Base-by-base conservation (phyloP, 768 basidiomycete genomes). In the Sporobolomyces pararoseus region DNA sequence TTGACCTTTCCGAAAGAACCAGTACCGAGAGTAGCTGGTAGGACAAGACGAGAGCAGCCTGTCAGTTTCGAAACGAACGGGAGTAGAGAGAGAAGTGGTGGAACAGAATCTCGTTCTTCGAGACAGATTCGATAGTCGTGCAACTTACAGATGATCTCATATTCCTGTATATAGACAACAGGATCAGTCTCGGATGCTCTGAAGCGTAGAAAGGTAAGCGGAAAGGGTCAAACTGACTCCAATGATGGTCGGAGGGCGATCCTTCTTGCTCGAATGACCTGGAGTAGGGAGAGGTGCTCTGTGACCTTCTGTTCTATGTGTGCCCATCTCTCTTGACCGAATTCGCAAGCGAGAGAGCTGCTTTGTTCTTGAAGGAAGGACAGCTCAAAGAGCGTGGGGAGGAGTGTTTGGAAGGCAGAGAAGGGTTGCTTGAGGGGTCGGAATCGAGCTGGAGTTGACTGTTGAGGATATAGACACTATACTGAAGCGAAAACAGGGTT, bases 1-100 rank as follows among this genome's bases (percentile, higher is more conserved):
- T 97, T 98, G 79, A 99, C 96, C 81, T 96, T 97, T 64, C 95
- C 96, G 82, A 98, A 99, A 16, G 91, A 95, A 4, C 96, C 96
- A 73, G 94, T 92, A 25, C 94, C 95, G 68, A 97, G 89, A 73
- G 94, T 92, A 66, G 86, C 69, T 70, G 68, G 39, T 42, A 42
- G 39, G 39, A 17, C 10, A 21, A 13, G 9, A 58, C 37, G 19
- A 39, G 81, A n/a, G 6, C n/a, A 1, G 29, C 16, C n/a, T 12
- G 60, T 62, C 66, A 67, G 68, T 62, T n/a, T 42, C 31, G 51
- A 50, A 50, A 52, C 51, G 51, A 39, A n/a, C 17, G 35, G 25
- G 17, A n/a, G 3, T 10, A n/a, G n/a, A n/a, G 42, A 17, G 42
- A 27, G 44, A 42, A 17, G 17, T 9, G 39, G 17, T 42, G 39